Evolutionary conservation across 495 filamentous ascomycete genomes (phyloP).

Genomic region (Penicillium cataractarum): DNA sequence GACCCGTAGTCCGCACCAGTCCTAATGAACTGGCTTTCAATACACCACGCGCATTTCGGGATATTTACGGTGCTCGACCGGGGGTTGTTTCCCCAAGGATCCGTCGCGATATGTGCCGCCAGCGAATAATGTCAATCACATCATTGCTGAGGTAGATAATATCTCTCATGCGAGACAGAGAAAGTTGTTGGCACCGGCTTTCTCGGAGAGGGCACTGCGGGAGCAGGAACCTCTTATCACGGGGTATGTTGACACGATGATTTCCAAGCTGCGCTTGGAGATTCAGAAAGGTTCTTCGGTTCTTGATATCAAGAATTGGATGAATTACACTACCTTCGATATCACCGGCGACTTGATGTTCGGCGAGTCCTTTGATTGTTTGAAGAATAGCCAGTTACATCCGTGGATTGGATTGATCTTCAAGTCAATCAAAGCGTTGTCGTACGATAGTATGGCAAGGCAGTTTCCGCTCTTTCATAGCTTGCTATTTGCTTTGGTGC

Average conservation of each 20-base stretch:
- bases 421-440: constrained; percentile 35
- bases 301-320: constrained; percentile 32
- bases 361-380: constrained; percentile 53
- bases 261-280: constrained; percentile 30
- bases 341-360: constrained; percentile 53
- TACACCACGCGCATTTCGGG: constrained; percentile 55
- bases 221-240: constrained; percentile 41
- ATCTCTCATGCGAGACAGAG: constrained; percentile 39
- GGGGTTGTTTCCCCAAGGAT: constrained; percentile 36
- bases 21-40: constrained; percentile 61
- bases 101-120: constrained; percentile 27
- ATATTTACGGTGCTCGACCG: constrained; percentile 58
- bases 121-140: constrained; percentile 26
- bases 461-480: constrained; percentile 35
- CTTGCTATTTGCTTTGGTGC: constrained; percentile 18
- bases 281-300: constrained; percentile 2
- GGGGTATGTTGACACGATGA: constrained; percentile 44
- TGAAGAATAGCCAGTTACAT: constrained; percentile 46
- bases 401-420: constrained; percentile 50
- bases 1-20: constrained; percentile 56
- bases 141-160: constrained; percentile 27
- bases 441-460: constrained; percentile 25
- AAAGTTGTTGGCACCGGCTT: constrained; percentile 46
- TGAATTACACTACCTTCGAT: constrained; percentile 52
- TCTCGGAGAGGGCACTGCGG: constrained; percentile 51